These are phyloP conservation scores for Solanum appendiculatum DNA, from an alignment of 257 asterid species.

Conservation along the genomic window DNA sequence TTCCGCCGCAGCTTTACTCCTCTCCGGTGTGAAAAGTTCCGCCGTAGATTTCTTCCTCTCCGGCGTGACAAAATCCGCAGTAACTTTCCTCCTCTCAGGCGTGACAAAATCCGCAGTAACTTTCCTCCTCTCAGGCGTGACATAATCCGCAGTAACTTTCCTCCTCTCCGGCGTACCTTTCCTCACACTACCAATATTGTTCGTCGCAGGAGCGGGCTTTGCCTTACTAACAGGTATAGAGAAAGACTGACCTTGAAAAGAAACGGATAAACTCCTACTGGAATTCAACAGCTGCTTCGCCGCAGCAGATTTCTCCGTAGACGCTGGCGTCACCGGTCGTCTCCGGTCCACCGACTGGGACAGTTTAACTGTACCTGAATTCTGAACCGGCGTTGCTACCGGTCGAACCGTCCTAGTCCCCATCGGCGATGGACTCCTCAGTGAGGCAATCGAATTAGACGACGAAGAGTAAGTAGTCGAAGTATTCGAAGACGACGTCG, in stretches of 20 bases:
- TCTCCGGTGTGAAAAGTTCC: constrained; percentile 46
- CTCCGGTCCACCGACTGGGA: constrained; percentile 26
- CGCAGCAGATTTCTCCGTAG: constrained; percentile 51
- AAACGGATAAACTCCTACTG: constrained; percentile 60
- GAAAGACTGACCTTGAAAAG: constrained; percentile 80
- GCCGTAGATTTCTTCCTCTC: constrained; percentile 41
- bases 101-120: constrained; percentile 9
- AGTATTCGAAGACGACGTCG: constrained; percentile 49
- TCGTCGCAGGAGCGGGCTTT: constrained; percentile 40
- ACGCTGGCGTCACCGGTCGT: constrained; percentile 27
- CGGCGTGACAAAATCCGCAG: constrained; percentile 27
- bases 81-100: constrained; percentile 56
- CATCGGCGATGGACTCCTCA: constrained; percentile 48
- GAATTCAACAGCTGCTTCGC: constrained; percentile 48
- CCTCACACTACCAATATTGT: constrained; percentile 23
- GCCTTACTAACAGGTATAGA: constrained; percentile 44
- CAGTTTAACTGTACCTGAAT: background rate
- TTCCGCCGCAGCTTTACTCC: constrained; percentile 23
- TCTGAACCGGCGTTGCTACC: constrained; percentile 15
- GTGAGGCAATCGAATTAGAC: constrained; percentile 22
- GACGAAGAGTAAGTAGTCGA: constrained; percentile 22
- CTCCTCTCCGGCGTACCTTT: constrained; percentile 74
- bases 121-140: constrained; percentile 68
- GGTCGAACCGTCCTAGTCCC: constrained; percentile 11
- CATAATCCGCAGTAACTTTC: constrained; percentile 5